Evolutionary conservation across 163 green algal species (phyloP).

Genomic region (Volvox carteri): DNA sequence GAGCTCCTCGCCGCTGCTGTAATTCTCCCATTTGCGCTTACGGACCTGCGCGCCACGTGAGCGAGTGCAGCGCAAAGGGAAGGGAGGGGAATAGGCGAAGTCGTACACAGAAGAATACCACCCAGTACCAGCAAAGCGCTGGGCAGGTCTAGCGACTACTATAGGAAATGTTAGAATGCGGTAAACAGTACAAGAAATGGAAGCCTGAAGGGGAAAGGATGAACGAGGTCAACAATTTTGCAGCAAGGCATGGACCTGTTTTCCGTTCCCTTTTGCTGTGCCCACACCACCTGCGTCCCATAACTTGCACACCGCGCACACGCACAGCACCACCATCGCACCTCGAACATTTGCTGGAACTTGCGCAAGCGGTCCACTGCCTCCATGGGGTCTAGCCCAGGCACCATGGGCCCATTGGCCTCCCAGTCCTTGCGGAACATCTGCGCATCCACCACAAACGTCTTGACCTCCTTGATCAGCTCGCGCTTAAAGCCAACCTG

Average conservation of each 20-base stretch:
- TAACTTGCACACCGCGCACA: background rate
- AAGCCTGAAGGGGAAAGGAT: too few species aligned
- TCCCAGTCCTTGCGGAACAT: conserved; percentile 94
- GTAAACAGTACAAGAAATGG: too few species aligned
- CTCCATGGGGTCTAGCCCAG: conserved; percentile 92
- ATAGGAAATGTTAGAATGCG: too few species aligned
- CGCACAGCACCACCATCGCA: conserved; percentile 52
- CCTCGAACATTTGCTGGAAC: conserved; percentile 95
- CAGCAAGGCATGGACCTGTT: too few species aligned
- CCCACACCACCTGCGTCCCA: too few species aligned
- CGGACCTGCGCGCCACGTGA: conserved; percentile 79
- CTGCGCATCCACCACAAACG: conserved; percentile 87
- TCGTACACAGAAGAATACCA: too few species aligned
- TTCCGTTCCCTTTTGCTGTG: too few species aligned
- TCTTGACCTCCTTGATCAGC: conserved; percentile 92
- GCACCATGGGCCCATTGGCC: conserved; percentile 88
- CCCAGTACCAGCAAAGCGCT: too few species aligned
- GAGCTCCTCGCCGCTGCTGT: conserved; percentile 91
- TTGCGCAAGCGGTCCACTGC: conserved; percentile 91
- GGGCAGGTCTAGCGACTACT: too few species aligned
- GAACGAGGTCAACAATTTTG: too few species aligned
- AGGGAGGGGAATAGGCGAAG: background rate
- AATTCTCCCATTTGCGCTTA: conserved; percentile 96
- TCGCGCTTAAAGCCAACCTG: conserved; percentile 93
- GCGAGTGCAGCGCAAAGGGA: background rate